A percentile compares a stretch with the other conserved stretches of the same genome.
Conservation (phyloP, 176 grass and related monocot genomes). For the Carex myosuroides region DNA sequence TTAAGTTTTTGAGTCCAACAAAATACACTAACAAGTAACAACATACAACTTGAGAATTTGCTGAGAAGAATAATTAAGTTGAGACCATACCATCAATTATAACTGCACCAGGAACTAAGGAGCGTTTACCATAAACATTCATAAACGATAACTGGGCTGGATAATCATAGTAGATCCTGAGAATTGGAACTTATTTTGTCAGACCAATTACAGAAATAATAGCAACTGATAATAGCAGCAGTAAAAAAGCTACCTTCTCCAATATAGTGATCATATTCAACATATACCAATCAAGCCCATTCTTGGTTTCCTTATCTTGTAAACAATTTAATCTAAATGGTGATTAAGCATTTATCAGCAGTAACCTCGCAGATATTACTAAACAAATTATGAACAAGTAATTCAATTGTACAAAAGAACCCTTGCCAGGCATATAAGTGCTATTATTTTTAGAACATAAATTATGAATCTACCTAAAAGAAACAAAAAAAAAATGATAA, state of each 20-base stretch:
- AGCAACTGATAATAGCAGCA: neutral
- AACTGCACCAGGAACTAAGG: slow-evolving; percentile 56
- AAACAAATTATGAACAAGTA: neutral
- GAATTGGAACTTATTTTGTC: neutral
- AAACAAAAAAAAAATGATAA: neutral
- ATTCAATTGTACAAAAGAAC: neutral
- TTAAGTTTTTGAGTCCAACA: neutral
- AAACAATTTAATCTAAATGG: neutral
- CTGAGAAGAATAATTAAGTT: slow-evolving; percentile 7
- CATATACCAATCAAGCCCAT: neutral
- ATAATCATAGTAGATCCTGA: slow-evolving; percentile 42
- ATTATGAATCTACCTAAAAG: neutral
- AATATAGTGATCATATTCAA: neutral
- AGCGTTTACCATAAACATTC: slow-evolving; percentile 50
- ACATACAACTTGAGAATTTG: neutral
- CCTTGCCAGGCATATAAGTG: neutral
- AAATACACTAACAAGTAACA: slow-evolving; percentile 5
- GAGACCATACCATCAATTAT: slow-evolving; percentile 66
- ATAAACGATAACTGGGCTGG: slow-evolving; percentile 57
- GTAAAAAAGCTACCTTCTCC: neutral
- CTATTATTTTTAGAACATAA: neutral
- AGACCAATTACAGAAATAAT: neutral
- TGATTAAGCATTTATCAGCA: neutral
- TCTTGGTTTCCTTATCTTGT: neutral
- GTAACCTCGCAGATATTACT: neutral